Evolutionary conservation across 257 asterid genomes (phyloP).

Genomic region (Nicotiana noctiflora): DNA sequence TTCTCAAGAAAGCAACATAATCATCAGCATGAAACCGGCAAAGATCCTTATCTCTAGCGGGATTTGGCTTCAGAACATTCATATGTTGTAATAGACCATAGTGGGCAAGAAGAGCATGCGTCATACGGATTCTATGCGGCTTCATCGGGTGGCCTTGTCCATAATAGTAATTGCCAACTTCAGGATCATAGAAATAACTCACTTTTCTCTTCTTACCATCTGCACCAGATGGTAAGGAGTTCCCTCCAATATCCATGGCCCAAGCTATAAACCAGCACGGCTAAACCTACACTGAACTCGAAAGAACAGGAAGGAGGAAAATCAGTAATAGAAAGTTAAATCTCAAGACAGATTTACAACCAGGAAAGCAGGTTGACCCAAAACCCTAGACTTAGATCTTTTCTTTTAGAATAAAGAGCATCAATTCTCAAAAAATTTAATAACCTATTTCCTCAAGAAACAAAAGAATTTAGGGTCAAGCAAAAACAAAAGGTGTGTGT

Average conservation of each 20-base stretch:
- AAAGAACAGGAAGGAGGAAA: background rate
- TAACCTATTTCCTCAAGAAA: background rate
- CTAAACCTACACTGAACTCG: background rate
- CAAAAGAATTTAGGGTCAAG: background rate
- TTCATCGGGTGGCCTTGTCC: conserved; percentile 44
- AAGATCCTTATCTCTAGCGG: conserved; percentile 27
- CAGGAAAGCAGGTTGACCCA: background rate
- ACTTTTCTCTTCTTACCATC: conserved; percentile 31
- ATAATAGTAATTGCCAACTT: conserved; percentile 34
- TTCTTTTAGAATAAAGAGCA: background rate
- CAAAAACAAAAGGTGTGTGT: too few relatives aligned
- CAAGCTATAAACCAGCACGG: conserved; percentile 1
- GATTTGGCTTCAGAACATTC: conserved; percentile 31
- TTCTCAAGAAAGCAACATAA: conserved; percentile 23
- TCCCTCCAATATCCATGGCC: conserved; percentile 20
- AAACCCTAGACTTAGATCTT: background rate
- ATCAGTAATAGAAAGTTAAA: background rate
- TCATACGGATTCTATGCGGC: conserved; percentile 35
- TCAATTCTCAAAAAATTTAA: background rate
- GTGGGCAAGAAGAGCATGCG: conserved; percentile 31
- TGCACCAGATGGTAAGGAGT: conserved; percentile 23
- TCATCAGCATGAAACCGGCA: conserved; percentile 33
- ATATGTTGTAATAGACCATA: conserved; percentile 29
- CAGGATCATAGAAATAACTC: conserved; percentile 32
- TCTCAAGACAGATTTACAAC: background rate